phyloP scores from a whole-genome alignment of 1,284 basidiomycete genomes.

The Irpex rosettiformis region DNA sequence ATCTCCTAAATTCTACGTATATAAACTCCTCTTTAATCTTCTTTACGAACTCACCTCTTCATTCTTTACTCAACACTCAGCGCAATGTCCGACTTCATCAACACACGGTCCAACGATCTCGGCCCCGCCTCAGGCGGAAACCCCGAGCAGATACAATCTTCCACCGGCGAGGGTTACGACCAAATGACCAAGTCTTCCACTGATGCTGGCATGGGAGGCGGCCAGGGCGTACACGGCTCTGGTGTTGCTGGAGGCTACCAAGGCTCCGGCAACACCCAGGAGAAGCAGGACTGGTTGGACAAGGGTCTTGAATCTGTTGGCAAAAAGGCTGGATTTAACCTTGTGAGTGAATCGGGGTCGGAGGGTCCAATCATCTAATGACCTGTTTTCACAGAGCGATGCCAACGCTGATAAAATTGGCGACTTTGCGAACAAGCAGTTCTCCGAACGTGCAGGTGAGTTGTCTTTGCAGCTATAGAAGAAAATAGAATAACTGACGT shows the following conservation, averaged over 20 bases:
- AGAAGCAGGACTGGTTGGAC: slow-evolving; percentile 31
- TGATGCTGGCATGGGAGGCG: slow-evolving; percentile 16
- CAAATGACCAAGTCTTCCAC: slow-evolving; percentile 3
- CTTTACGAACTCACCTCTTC: neutral
- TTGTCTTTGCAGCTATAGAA: neutral
- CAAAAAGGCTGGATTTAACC: slow-evolving; percentile 24
- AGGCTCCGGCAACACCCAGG: slow-evolving; percentile 7
- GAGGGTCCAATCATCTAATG: neutral
- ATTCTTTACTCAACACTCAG: neutral
- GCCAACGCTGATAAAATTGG: slow-evolving; percentile 27
- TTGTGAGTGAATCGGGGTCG: slow-evolving; percentile 19
- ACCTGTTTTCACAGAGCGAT: slow-evolving; percentile 20
- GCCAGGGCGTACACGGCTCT: slow-evolving; percentile 14
- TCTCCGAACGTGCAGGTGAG: slow-evolving; percentile 21
- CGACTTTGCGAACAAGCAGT: slow-evolving; percentile 27
- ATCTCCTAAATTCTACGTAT: neutral
- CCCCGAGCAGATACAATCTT: neutral
- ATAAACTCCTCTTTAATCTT: neutral
- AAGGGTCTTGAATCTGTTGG: slow-evolving; percentile 25
- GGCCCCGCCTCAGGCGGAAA: slow-evolving; percentile 4
- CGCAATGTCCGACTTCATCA: slow-evolving; percentile 7
- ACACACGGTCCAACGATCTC: neutral
- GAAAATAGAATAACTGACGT: neutral
- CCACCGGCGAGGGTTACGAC: slow-evolving; percentile 13
- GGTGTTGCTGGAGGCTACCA: slow-evolving; percentile 18